Evolutionary conservation across 1,284 basidiomycete species (phyloP).

Genomic region (Caloboletus firmus): DNA sequence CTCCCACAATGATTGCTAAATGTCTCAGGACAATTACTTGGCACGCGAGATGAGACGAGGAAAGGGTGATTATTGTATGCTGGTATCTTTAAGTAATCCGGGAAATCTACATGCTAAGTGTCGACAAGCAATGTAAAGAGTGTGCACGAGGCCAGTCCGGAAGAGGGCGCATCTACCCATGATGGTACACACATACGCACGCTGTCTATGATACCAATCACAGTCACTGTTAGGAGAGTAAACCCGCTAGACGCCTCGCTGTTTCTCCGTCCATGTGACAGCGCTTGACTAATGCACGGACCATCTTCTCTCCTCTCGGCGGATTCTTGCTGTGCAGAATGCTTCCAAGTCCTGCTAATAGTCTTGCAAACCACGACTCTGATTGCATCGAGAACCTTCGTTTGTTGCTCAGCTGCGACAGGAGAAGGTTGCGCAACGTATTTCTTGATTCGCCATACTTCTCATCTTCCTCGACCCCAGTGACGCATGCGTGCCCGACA

Average conservation of each 20-base stretch:
- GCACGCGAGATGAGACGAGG: background rate
- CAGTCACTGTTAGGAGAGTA: slow-evolving; percentile 5
- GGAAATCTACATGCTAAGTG: too few relatives aligned
- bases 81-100: too few relatives aligned
- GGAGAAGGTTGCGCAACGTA: slow-evolving; percentile 19
- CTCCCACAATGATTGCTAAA: background rate
- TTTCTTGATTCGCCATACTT: slow-evolving; percentile 28
- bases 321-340: slow-evolving; percentile 24
- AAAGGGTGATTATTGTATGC: background rate
- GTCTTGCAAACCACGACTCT: slow-evolving; percentile 26
- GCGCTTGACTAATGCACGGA: slow-evolving; percentile 26
- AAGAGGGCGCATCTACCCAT: background rate
- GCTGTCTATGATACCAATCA: background rate
- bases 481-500: slow-evolving; percentile 40
- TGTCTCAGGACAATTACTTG: background rate
- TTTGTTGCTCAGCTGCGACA: slow-evolving; percentile 12
- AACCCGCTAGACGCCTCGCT: slow-evolving; percentile 21
- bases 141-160: background rate
- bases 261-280: slow-evolving; percentile 33
- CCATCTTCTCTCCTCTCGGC: slow-evolving; percentile 28
- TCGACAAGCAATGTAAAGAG: background rate
- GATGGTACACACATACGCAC: background rate
- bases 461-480: slow-evolving; percentile 33
- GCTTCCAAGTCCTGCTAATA: slow-evolving; percentile 24
- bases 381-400: slow-evolving; percentile 26